Evolutionary conservation across 2,329 filamentous ascomycete species (phyloP).

Genomic region (Neonectria hederae): DNA sequence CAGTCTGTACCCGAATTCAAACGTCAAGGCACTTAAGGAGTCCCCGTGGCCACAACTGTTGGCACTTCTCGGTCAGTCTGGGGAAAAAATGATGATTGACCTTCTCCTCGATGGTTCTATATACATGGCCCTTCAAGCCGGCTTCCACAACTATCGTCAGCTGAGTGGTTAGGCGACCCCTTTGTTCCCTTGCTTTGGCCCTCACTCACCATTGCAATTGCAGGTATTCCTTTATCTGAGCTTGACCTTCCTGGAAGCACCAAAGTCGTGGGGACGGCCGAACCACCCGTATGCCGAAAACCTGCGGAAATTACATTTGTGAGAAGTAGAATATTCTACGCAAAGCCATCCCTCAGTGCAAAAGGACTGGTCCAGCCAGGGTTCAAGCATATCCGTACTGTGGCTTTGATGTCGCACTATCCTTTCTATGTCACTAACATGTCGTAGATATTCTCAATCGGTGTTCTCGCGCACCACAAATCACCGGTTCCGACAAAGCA

Average conservation of each 20-base stretch:
- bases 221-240: conserved; percentile 63
- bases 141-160: conserved; percentile 76
- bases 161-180: conserved; percentile 70
- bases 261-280: conserved; percentile 11
- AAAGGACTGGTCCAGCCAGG: conserved; percentile 76
- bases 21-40: conserved; percentile 74
- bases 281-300: conserved; percentile 30
- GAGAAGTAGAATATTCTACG: conserved; percentile 87
- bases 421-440: conserved; percentile 26
- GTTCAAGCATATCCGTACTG: conserved; percentile 81
- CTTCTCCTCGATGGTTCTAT: conserved; percentile 81
- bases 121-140: conserved; percentile 70
- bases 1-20: conserved; percentile 72
- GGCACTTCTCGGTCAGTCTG: conserved; percentile 75
- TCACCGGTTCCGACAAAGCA: not conserved
- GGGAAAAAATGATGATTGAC: conserved; percentile 80
- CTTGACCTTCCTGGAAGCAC: conserved; percentile 43
- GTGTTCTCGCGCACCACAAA: conserved; percentile 50
- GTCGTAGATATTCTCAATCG: conserved; percentile 81
- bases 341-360: conserved; percentile 75
- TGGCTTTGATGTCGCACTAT: no score
- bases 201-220: conserved; percentile 37
- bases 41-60: conserved; percentile 81
- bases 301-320: conserved; percentile 76
- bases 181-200: not conserved